Percentiles rank a stretch among this genome's conserved stretches.
phyloP scores from a whole-genome alignment of 139 green algal genomes.

The Micractinium sp. region DNA sequence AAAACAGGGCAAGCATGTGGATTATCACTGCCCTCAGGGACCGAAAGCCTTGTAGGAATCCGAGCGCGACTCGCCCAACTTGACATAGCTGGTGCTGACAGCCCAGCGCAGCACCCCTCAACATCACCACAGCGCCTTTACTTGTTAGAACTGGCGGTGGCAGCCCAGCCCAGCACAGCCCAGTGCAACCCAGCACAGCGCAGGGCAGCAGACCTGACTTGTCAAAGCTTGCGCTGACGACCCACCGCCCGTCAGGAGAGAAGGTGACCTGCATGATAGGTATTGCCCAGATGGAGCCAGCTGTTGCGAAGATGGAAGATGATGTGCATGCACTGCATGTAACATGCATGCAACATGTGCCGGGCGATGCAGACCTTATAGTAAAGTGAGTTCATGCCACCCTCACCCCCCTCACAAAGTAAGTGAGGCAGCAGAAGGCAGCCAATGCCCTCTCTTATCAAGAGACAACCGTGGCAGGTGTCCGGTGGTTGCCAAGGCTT shows the following conservation, averaged over 20 bases:
- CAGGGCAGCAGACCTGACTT: conserved; percentile 63
- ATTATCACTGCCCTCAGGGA: neutral
- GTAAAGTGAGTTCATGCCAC: neutral
- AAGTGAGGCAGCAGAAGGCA: too few species aligned
- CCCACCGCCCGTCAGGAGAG: conserved; percentile 93
- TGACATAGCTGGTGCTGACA: too few species aligned
- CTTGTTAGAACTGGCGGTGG: too few species aligned
- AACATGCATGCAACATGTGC: neutral
- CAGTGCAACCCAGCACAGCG: too few species aligned
- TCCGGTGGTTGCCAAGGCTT: too few species aligned
- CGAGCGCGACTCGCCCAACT: neutral
- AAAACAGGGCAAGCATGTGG: neutral
- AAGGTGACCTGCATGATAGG: conserved; percentile 84
- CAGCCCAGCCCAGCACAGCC: too few species aligned
- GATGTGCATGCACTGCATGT: neutral
- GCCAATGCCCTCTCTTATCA: too few species aligned
- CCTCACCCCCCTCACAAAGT: neutral
- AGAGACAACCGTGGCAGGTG: too few species aligned
- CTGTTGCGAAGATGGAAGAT: too few species aligned
- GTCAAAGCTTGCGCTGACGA: conserved; percentile 96
- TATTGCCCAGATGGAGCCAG: neutral
- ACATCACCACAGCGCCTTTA: neutral
- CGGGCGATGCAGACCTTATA: too few species aligned
- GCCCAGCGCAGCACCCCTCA: neutral
- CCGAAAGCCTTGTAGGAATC: neutral